Evolutionary conservation across 768 basidiomycete genomes (phyloP), one percentile per base, ranked within the genome.

Genomic region (Epithele typhae): DNA sequence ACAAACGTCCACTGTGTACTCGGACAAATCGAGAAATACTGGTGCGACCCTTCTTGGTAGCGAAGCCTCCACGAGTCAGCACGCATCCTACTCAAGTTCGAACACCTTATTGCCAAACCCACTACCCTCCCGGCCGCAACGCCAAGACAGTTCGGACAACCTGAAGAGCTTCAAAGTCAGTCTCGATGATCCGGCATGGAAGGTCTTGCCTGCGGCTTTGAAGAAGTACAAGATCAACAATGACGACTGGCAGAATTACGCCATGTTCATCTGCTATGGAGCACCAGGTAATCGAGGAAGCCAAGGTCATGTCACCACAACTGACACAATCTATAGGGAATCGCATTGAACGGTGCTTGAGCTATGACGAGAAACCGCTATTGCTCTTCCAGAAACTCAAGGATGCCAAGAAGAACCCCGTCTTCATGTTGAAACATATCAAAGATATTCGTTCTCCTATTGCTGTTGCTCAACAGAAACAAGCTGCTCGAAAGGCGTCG

Each of bases 201-300:
- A 98, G 63, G 96, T 99, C 18, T 72, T 99, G 14, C 96, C 96
- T 1, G 96, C 96, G 0, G 96, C 96, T 14, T 72, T 99, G 53
- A 97, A 97, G 71, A 98, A 98, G 67, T 99, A 99, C 66, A 93
- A 91, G 61, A 98, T 98, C 68, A 92, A 95, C 65, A 91, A 91
- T 56, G 96, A 98, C 54, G 94, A 90, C 64, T 99, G 96, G 96
- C 87, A 92, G 72, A 90, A 92, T 59, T 99, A 98, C 70, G 96
- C 96, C 23, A 89, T 99, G 86, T 99, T 99, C 69, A 98, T 99
- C 51, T 98, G 95, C 58, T 97, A 95, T 65, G 95, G 94, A 10
- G 84, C 86, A 43, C 74, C 92, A 43, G 92, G 94, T 92, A 61
- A 56, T 78, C 25, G n/a, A 22, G 10, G 30, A 17, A 8, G 8